Evolutionary conservation across 805 yeast genomes (phyloP).

Genomic region (Pichia gijzeniarum): DNA sequence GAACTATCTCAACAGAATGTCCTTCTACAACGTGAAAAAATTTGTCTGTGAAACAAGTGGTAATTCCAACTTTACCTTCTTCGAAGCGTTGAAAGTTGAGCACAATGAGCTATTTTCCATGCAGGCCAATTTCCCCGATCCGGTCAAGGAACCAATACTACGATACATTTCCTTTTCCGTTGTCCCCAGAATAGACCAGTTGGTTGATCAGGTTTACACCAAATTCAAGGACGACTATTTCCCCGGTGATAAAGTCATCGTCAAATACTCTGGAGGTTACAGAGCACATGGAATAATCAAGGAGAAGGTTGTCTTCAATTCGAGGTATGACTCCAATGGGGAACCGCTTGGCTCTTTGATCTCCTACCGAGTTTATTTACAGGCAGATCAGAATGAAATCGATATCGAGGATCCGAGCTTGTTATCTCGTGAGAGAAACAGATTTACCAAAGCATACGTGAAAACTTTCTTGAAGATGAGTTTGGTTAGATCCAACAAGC

Average conservation of each 20-base stretch:
- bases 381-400: conserved; percentile 34
- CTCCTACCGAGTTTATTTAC: conserved; percentile 64
- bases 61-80: conserved; percentile 81
- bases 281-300: conserved; percentile 57
- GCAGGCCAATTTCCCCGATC: conserved; percentile 81
- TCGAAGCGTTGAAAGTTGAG: conserved; percentile 82
- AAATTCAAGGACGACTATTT: conserved; percentile 76
- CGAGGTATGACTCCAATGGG: conserved; percentile 34
- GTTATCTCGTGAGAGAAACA: conserved; percentile 74
- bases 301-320: conserved; percentile 78
- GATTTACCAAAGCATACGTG: conserved; percentile 84
- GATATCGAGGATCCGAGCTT: conserved; percentile 62
- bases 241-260: conserved; percentile 81
- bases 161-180: conserved; percentile 77
- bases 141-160: conserved; percentile 86
- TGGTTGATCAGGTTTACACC: conserved; percentile 81
- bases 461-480: conserved; percentile 82
- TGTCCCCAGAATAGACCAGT: conserved; percentile 72
- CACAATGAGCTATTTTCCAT: conserved; percentile 55
- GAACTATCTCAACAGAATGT: conserved; percentile 64
- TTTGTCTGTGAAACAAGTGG: conserved; percentile 97
- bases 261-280: conserved; percentile 38
- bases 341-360: conserved; percentile 39
- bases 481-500: conserved; percentile 67
- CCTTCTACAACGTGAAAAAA: conserved; percentile 65